Conservation (phyloP, 768 basidiomycete genomes). For the Termitomyces sp. region DNA sequence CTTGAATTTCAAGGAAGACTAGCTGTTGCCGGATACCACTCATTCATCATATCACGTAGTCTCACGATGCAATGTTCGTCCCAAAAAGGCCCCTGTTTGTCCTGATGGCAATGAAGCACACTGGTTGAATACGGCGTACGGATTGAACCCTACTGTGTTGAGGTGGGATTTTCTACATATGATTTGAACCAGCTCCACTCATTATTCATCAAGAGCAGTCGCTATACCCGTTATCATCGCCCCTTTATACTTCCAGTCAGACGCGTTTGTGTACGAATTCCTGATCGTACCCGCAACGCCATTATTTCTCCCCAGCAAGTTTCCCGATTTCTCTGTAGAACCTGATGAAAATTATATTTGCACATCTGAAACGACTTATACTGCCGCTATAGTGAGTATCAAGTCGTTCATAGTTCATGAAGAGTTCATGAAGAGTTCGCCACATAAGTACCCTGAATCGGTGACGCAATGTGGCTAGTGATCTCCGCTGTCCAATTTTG, state of each 20-base stretch:
- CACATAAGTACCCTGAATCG: not conserved
- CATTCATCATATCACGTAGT: not conserved
- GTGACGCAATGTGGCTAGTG: not conserved
- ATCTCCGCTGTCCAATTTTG: conserved; percentile 1
- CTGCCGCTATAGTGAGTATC: not conserved
- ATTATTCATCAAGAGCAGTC: not conserved
- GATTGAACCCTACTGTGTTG: not conserved
- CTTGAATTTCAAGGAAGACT: not conserved
- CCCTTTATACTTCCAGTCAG: too few species aligned
- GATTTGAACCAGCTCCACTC: not conserved
- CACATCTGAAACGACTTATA: not conserved
- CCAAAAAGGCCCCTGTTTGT: not conserved
- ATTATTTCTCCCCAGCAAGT: not conserved
- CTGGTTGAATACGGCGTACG: not conserved
- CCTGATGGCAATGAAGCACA: not conserved
- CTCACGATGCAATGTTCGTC: not conserved
- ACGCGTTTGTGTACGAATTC: not conserved
- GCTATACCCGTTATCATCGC: not conserved
- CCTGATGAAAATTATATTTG: not conserved
- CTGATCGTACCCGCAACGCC: not conserved
- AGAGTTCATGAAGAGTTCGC: not conserved
- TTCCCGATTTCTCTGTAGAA: not conserved
- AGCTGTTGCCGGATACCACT: not conserved
- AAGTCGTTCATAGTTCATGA: not conserved
- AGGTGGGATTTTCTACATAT: not conserved